Conservation (phyloP, 1,139 yeast species). For the Blastobotrys persicus region DNA sequence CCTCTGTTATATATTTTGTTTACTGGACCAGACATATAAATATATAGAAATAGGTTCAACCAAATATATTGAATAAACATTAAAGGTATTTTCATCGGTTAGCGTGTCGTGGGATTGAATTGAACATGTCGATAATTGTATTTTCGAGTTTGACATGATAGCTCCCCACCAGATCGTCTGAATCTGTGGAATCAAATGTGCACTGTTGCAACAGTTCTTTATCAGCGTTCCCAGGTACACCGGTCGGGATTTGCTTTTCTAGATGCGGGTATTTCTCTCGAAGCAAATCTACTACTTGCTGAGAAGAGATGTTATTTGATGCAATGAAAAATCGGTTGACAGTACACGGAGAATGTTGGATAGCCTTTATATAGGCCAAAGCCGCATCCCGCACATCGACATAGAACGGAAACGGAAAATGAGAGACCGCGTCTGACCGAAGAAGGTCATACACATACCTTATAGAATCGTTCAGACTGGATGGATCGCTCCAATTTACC, state of each 20-base stretch:
- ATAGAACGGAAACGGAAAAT: constrained; percentile 23
- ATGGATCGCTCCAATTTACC: background rate
- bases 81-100: background rate
- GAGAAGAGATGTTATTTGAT: constrained; percentile 26
- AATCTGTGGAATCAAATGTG: constrained; percentile 24
- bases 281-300: constrained; percentile 26
- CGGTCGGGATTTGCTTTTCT: constrained; percentile 18
- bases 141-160: constrained; percentile 21
- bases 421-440: background rate
- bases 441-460: constrained; percentile 13
- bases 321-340: constrained; percentile 28
- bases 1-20: background rate
- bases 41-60: constrained; percentile 4
- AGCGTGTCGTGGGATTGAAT: background rate
- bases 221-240: constrained; percentile 24
- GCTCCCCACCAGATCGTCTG: constrained; percentile 21
- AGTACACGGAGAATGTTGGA: constrained; percentile 23
- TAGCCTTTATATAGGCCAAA: constrained; percentile 23
- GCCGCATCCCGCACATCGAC: constrained; percentile 31
- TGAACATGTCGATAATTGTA: constrained; percentile 18
- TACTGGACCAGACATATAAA: no score
- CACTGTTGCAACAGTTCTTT: constrained; percentile 25
- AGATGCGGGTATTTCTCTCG: constrained; percentile 20
- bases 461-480: constrained; percentile 8
- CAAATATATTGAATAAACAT: background rate